Conservation (phyloP, 257 asterid species). For the Striga asiatica region DNA sequence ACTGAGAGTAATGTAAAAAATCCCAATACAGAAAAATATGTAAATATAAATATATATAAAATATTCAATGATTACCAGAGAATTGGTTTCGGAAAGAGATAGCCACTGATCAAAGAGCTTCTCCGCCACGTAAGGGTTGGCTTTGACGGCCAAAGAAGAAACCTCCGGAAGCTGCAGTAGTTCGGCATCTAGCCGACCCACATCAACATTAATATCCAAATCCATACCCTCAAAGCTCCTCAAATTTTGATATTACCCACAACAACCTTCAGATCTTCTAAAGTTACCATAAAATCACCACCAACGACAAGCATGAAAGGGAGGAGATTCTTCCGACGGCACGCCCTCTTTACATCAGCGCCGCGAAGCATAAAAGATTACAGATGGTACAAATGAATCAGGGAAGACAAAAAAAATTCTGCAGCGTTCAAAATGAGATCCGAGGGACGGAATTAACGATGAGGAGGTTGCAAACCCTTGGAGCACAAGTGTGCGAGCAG, state of each 20-base stretch:
- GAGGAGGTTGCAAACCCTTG: constrained; percentile 30
- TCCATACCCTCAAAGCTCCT: constrained; percentile 62
- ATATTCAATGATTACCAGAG: constrained; percentile 41
- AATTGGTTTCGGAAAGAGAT: constrained; percentile 66
- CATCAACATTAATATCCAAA: constrained; percentile 73
- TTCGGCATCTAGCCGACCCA: constrained; percentile 73
- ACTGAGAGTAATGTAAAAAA: constrained; percentile 3
- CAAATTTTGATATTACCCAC: constrained; percentile 12
- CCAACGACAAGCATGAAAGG: not conserved
- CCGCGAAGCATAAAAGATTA: constrained; percentile 13
- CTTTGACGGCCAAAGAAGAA: constrained; percentile 68
- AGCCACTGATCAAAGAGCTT: constrained; percentile 95
- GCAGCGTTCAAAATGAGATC: constrained; percentile 19
- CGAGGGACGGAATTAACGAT: constrained; percentile 16
- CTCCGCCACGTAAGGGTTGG: constrained; percentile 65
- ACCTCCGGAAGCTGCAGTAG: constrained; percentile 83
- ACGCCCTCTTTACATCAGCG: constrained; percentile 24
- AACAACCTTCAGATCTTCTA: constrained; percentile 31
- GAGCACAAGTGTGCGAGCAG: constrained; percentile 20
- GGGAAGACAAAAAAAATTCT: constrained; percentile 8
- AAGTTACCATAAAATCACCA: constrained; percentile 17
- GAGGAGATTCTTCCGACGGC: constrained; percentile 6
- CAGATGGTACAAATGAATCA: constrained; percentile 6
- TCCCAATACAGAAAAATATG: no score
- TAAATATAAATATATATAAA: no score